Evolutionary conservation across 495 filamentous ascomycete genomes (phyloP), one percentile per base, ranked within the genome.

Genomic region (Parachaetomium inaequale): DNA sequence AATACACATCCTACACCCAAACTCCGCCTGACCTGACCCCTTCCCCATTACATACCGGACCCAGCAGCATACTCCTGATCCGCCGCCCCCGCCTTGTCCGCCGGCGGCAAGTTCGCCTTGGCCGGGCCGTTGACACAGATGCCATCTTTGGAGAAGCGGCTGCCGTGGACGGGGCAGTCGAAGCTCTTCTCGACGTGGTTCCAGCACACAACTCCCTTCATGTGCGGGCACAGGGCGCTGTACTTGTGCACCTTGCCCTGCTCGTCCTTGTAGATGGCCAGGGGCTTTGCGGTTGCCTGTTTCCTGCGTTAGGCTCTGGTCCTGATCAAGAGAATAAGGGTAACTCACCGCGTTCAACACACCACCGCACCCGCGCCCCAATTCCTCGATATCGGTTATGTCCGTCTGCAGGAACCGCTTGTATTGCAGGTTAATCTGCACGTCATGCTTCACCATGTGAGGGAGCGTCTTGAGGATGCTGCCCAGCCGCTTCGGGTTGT

Each of bases 221-320:
- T 55, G 68, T 86, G 83, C 36, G 84, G 82, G 63, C 83, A 86
- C 1, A 85, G 42, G 0, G 82, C 84, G 29, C 76, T 81, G 65
- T 79, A 80, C 60, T 74, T 76, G 34, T 72, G 71, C 17, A 79
- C 73, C 23, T 79, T 73, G 10, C 82, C 84, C 3, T 76, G 67
- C 7, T 81, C 81, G 60, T 85, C 81, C 65, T 84, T 84, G 62
- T 85, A 86, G 0, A 85, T 75, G 0, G 81, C 84, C 28, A 81
- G 51, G 0, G 83, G 84, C 63, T 75, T 77, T 10, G 29, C n/a
- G 10, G 59, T 54, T 2, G 26, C 50, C 69, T 72, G 43, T 47
- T 15, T n/a, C 5, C 43, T 25, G 2, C 2, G 53, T 68, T 25
- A 63, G 61, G 38, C 21, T 6, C 4, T 8, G 11, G 14, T 8